phyloP scores from a whole-genome alignment of 2,329 filamentous ascomycete genomes.

The Cladophialophora bantiana region DNA sequence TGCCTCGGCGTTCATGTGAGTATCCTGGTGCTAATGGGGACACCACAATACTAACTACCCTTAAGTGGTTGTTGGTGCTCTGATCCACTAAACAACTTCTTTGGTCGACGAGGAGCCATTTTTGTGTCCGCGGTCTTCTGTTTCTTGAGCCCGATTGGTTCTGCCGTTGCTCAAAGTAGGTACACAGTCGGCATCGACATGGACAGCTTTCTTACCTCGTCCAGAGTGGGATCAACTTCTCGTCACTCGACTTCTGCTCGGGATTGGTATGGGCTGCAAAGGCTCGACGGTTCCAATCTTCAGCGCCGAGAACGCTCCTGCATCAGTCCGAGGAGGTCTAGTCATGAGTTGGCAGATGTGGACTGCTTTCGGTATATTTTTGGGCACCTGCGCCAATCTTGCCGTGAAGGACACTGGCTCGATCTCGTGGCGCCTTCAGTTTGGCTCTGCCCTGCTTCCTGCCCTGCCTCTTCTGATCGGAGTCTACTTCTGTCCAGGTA shows the following conservation, averaged over 20 bases:
- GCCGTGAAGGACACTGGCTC: slow-evolving; percentile 65
- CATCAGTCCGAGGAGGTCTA: slow-evolving; percentile 73
- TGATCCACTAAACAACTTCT: slow-evolving; percentile 72
- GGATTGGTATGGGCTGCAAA: slow-evolving; percentile 79
- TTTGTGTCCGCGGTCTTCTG: slow-evolving; percentile 66
- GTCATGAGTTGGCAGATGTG: slow-evolving; percentile 81
- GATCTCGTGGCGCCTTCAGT: slow-evolving; percentile 69
- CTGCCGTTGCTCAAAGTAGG: slow-evolving; percentile 67
- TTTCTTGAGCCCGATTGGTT: slow-evolving; percentile 67
- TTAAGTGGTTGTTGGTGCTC: slow-evolving; percentile 75
- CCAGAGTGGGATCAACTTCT: slow-evolving; percentile 71
- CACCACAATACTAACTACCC: slow-evolving; percentile 57
- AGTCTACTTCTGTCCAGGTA: slow-evolving; percentile 68
- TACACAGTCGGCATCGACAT: background rate
- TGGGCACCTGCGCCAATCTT: slow-evolving; percentile 71
- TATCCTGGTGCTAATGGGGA: slow-evolving; percentile 56
- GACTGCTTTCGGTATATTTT: slow-evolving; percentile 67
- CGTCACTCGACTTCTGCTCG: slow-evolving; percentile 73
- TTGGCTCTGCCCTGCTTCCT: slow-evolving; percentile 70
- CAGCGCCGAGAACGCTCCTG: slow-evolving; percentile 75
- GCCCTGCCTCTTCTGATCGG: slow-evolving; percentile 66
- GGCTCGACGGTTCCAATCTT: slow-evolving; percentile 78
- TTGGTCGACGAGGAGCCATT: slow-evolving; percentile 73
- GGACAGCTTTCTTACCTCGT: background rate
- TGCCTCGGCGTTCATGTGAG: slow-evolving; percentile 57